Evolutionary conservation across 768 basidiomycete species (phyloP), one percentile per base, ranked within the genome.

Genomic region (Trametes sanguinea): DNA sequence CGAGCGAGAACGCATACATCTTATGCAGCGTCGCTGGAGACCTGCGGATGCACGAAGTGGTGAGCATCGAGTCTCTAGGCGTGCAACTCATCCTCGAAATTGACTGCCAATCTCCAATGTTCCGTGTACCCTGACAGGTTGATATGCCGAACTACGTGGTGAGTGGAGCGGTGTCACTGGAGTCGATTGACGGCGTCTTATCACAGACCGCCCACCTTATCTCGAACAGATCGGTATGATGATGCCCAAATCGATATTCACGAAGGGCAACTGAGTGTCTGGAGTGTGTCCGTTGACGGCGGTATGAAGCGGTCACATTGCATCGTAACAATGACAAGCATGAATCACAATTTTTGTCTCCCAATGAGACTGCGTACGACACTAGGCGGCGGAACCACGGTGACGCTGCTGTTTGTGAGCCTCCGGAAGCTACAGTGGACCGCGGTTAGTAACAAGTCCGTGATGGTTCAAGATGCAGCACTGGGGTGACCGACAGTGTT

Each of bases 121-220:
- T n/a, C 48, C 29, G 9, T 39, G 6, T 42, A 40, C 37, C 42
- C 53, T 29, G 16, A 17, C 32, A 85, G 84, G 83, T 86, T 40
- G 85, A 85, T 63, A 85, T 86, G 85, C 85, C 85, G 10, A 86
- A 85, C 62, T 86, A 84, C 64, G 78, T 85, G 40, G 85, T 85
- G 69, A 58, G 81, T 75, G 14, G 32, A 27, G 39, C 4, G 22
- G 22, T 16, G 35, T 6, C 35, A 37, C 35, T 37, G 6, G 35
- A 46, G 22, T 4, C 6, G 48, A 46, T 9, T n/a, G 29, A 30
- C 29, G 10, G 14, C 27, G 7, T 3, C 29, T 58, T 7, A 46
- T 9, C 45, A 7, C 45, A 42, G 27, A 30, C 7, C 14, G 14
- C 54, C 39, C 52, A 27, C 1, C 9, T 27, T 44, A 3, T 16